Evolutionary conservation across 2,329 filamentous ascomycete species (phyloP).

Genomic region (Stachybotrys elegans): DNA sequence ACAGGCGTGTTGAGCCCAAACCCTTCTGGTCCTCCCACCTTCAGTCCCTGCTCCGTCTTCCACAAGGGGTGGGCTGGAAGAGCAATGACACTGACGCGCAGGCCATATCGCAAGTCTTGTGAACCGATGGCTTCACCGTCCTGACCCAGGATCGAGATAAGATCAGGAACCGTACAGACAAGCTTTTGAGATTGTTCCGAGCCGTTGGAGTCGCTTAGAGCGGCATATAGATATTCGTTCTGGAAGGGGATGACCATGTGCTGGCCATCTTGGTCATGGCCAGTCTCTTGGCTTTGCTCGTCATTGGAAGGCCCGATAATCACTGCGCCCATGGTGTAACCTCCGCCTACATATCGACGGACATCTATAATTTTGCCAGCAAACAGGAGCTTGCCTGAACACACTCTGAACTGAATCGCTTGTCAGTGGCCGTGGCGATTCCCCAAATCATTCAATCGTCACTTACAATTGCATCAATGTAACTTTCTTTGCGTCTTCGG

Average conservation of each 20-base stretch:
- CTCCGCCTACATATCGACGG: conserved; percentile 29
- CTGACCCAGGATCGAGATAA: conserved; percentile 31
- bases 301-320: conserved; percentile 25
- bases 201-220: conserved; percentile 23
- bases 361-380: conserved; percentile 36
- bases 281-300: conserved; percentile 22
- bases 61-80: conserved; percentile 45
- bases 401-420: conserved; percentile 34
- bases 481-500: conserved; percentile 19
- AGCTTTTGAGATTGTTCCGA: conserved; percentile 22
- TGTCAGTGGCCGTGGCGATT: too few relatives aligned
- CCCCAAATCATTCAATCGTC: too few relatives aligned
- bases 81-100: conserved; percentile 44
- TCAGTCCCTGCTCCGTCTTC: conserved; percentile 32
- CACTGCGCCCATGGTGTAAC: conserved; percentile 35
- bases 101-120: conserved; percentile 44
- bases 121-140: conserved; percentile 46
- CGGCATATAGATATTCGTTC: conserved; percentile 35
- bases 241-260: conserved; percentile 36
- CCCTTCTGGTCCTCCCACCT: conserved; percentile 26
- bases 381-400: conserved; percentile 29
- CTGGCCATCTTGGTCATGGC: conserved; percentile 14
- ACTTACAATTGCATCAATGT: conserved; percentile 21
- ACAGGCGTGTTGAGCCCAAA: conserved; percentile 26
- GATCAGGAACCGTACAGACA: conserved; percentile 29